phyloP scores from a whole-genome alignment of 306 rosid species.

The Biancaea sappan region DNA sequence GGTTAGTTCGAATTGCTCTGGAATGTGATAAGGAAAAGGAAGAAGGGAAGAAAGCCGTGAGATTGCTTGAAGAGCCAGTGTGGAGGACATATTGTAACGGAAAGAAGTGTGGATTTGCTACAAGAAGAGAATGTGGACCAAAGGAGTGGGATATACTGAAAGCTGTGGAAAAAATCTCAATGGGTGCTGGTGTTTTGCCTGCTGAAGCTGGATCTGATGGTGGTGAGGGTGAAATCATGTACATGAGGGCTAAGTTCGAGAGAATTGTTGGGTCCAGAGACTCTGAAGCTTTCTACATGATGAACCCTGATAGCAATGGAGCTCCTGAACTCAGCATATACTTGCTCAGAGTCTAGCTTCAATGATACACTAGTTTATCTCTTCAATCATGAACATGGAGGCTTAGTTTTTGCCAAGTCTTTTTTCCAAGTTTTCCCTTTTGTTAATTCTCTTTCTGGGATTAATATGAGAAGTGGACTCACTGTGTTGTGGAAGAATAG shows the following conservation, averaged over 20 bases:
- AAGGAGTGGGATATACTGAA: conserved; percentile 86
- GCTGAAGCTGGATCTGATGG: conserved; percentile 56
- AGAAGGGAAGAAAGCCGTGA: conserved; percentile 43
- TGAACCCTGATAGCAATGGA: conserved; percentile 98
- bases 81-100: conserved; percentile 98
- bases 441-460: conserved; percentile 12
- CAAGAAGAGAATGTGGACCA: conserved; percentile 80
- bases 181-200: conserved; percentile 98
- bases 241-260: conserved; percentile 98
- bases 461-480: conserved; percentile 47
- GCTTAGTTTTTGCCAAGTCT: conserved; percentile 45
- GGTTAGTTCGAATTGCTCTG: conserved; percentile 89
- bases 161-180: conserved; percentile 90
- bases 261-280: conserved; percentile 97
- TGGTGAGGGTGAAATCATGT: conserved; percentile 80
- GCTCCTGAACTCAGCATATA: conserved; percentile 97
- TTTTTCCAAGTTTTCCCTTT: conserved; percentile 29
- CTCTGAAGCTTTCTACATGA: conserved; percentile 99
- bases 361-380: conserved; percentile 40
- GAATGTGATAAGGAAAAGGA: conserved; percentile 81
- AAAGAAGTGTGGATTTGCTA: conserved; percentile 88
- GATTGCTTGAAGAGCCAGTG: conserved; percentile 73
- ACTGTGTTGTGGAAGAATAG: conserved; percentile 49
- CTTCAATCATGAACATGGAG: conserved; percentile 52
- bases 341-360: conserved; percentile 82